These are phyloP conservation scores for Ganoderma sinense DNA, from an alignment of 1,284 basidiomycete species.

Conservation along the genomic window DNA sequence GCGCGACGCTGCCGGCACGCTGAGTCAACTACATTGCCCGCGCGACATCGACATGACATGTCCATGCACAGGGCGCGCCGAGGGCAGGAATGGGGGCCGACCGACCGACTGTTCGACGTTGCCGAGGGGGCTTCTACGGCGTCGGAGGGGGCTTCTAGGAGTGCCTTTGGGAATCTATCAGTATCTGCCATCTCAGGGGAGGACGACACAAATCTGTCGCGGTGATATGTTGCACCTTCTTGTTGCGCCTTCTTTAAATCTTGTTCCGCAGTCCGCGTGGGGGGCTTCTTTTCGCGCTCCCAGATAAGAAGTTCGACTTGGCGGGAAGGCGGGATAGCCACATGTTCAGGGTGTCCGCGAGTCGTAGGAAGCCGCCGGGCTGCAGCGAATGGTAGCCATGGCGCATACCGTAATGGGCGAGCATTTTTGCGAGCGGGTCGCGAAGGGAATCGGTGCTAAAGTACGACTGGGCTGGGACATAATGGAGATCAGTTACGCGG, in stretches of 20 bases:
- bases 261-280: no score
- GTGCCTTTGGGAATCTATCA: no score
- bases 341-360: background rate
- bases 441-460: background rate
- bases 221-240: background rate
- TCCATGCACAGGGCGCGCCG: no score
- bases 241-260: no score
- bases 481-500: background rate
- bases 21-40: no score
- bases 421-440: background rate
- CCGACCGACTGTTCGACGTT: no score
- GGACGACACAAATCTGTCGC: background rate
- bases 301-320: background rate
- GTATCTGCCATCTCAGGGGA: no score
- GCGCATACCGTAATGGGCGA: background rate
- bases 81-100: no score
- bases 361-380: background rate
- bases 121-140: no score
- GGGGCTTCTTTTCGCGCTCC: no score
- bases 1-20: background rate
- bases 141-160: no score
- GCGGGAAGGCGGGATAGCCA: background rate
- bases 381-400: background rate
- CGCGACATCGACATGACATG: no score
- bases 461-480: background rate